These are phyloP conservation scores for Nephelium lappaceum DNA, from an alignment of 345 rosid genomes.

Conservation along the genomic window DNA sequence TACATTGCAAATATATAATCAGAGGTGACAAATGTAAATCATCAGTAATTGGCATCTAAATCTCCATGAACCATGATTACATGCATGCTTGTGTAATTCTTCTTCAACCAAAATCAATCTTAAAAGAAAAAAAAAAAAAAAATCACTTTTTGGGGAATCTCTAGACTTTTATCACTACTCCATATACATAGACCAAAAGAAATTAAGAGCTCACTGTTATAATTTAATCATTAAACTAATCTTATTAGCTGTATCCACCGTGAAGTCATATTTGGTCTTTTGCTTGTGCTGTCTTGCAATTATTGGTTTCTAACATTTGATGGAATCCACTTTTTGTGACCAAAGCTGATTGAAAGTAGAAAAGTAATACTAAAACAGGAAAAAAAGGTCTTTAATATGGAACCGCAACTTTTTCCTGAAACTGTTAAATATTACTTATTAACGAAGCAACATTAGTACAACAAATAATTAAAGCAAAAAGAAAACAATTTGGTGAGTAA, in stretches of 20 bases:
- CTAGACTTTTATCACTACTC: too few species aligned
- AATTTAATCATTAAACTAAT: neutral
- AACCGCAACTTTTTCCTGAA: neutral
- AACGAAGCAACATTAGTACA: neutral
- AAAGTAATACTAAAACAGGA: neutral
- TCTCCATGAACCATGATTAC: too few species aligned
- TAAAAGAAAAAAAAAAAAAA: too few species aligned
- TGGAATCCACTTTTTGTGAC: neutral
- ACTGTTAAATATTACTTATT: constrained; percentile 12
- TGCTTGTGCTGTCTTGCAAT: constrained; percentile 1
- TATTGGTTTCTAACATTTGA: neutral
- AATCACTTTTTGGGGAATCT: too few species aligned
- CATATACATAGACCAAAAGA: too few species aligned
- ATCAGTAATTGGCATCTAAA: too few species aligned
- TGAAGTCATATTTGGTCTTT: neutral
- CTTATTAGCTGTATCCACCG: neutral
- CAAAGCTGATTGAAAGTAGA: neutral
- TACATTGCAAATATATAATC: too few species aligned
- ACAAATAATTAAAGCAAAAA: neutral
- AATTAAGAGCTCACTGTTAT: neutral
- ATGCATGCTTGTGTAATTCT: too few species aligned
- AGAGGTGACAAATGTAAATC: too few species aligned
- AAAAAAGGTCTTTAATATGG: neutral
- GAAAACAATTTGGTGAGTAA: neutral
- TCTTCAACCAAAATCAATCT: too few species aligned